phyloP scores from a whole-genome alignment of 352 stramenopile genomes.

The Phytopythium delawarense region DNA sequence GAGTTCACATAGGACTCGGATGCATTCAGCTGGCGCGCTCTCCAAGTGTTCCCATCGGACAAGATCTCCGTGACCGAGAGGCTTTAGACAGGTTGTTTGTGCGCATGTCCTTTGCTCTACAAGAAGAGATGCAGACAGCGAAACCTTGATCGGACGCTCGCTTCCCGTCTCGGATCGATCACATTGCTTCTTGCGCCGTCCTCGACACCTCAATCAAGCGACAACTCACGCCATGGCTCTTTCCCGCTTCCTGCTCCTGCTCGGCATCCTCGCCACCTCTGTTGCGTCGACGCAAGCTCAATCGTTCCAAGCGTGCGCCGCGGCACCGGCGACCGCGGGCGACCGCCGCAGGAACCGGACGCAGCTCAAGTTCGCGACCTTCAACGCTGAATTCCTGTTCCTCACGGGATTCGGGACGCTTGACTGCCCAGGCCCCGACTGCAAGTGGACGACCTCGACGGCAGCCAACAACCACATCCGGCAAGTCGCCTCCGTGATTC shows the following conservation, averaged over 20 bases:
- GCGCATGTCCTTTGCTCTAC: background rate
- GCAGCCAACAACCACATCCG: slow-evolving; percentile 45
- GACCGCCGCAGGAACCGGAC: slow-evolving; percentile 41
- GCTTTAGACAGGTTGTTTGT: background rate
- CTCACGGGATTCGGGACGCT: slow-evolving; percentile 33
- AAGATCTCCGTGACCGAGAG: background rate
- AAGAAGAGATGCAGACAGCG: too few species aligned
- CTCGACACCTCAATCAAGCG: background rate
- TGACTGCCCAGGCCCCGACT: slow-evolving; percentile 40
- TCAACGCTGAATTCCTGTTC: slow-evolving; percentile 60
- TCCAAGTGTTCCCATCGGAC: background rate
- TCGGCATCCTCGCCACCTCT: slow-evolving; percentile 1
- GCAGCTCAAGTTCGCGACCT: slow-evolving; percentile 57
- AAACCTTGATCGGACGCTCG: background rate
- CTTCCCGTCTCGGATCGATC: background rate
- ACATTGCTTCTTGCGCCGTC: background rate
- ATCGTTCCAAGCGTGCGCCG: slow-evolving; percentile 37
- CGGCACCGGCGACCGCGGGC: slow-evolving; percentile 28
- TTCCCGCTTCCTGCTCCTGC: background rate
- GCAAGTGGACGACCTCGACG: slow-evolving; percentile 44
- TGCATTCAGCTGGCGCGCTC: too few species aligned
- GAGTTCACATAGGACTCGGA: too few species aligned
- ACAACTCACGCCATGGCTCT: background rate
- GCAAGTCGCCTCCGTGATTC: slow-evolving; percentile 47
- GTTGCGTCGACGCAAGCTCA: slow-evolving; percentile 21